Conservation (phyloP, 2,329 filamentous ascomycete genomes). For the Atkinsonella texensis region DNA sequence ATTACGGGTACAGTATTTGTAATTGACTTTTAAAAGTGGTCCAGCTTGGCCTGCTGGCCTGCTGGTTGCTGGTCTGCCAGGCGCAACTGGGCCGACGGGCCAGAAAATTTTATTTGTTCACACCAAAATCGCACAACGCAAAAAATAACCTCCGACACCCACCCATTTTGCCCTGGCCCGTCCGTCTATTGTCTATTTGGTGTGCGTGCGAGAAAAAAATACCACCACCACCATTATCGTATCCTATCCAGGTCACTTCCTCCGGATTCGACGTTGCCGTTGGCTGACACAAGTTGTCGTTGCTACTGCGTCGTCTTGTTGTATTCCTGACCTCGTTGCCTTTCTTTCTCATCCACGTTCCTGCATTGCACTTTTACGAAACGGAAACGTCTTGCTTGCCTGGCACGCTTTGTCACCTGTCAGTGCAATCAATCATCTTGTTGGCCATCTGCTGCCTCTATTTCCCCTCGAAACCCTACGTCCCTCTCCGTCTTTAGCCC, state of each 20-base stretch:
- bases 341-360: not conserved
- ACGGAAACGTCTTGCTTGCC: not conserved
- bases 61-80: not conserved
- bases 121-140: conserved; percentile 4
- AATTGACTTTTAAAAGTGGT: not conserved
- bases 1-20: too few species aligned
- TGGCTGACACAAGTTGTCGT: not conserved
- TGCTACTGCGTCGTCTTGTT: not conserved
- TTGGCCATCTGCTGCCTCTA: not conserved
- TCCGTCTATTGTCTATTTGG: not conserved
- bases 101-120: conserved; percentile 1
- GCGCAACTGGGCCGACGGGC: not conserved
- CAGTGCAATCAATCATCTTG: not conserved
- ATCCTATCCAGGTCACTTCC: not conserved
- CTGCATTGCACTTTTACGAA: not conserved
- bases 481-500: not conserved
- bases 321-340: not conserved
- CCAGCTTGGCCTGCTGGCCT: too few species aligned
- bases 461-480: not conserved
- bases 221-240: conserved; percentile 1
- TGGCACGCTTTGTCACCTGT: not conserved
- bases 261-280: conserved; percentile 3
- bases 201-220: not conserved
- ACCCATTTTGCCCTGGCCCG: conserved; percentile 4
- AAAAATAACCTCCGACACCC: conserved; percentile 7